Evolutionary conservation across 2,329 filamentous ascomycete genomes (phyloP), one percentile per base, ranked within the genome.

Genomic region (Dryadomyces quercus-mongolicae): DNA sequence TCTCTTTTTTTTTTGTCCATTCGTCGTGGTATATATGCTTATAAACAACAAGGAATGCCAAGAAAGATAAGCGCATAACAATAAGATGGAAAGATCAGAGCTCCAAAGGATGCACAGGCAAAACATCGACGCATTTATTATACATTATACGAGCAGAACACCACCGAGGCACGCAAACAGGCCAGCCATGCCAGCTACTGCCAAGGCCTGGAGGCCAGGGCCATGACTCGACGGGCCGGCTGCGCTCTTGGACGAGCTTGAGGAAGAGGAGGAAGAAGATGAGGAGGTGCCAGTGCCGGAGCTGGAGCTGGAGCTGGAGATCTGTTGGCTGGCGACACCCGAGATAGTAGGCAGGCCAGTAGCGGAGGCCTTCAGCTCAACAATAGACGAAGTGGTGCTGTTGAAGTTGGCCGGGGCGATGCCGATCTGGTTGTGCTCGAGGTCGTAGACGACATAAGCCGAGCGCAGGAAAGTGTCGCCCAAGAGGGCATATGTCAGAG

Each of bases 401-500:
- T 76, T 74, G 53, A 76, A 62, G 58, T 76, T 77, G 50, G 78
- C 70, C 66, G 76, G 76, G 13, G 76, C 76, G 5, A 81, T 62
- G 55, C 67, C 75, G 53, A 81, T 67, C 65, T 76, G 66, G 60
- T 74, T 62, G 64, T 77, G 72, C 53, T 66, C 67, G 45, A 79
- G 63, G 60, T 81, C 76, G 62, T 78, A 80, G 53, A 79, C 76
- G 51, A 78, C 74, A 61, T 81, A 81, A 12, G 72, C 71, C 31
- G 68, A 70, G 16, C 73, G 69, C 50, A 76, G 61, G 58, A 76
- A 75, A 4, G 70, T 72, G 60, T 74, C 73, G 47, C 74, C 74
- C 2, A 76, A 68, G 15, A 75, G 65, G 25, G 63, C 62, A 40
- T 62, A 22, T 12, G 21, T n/a, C 12, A 47, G 7, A 22, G 46